Conservation (phyloP, 495 filamentous ascomycete species). For the Acidomyces sp. region DNA sequence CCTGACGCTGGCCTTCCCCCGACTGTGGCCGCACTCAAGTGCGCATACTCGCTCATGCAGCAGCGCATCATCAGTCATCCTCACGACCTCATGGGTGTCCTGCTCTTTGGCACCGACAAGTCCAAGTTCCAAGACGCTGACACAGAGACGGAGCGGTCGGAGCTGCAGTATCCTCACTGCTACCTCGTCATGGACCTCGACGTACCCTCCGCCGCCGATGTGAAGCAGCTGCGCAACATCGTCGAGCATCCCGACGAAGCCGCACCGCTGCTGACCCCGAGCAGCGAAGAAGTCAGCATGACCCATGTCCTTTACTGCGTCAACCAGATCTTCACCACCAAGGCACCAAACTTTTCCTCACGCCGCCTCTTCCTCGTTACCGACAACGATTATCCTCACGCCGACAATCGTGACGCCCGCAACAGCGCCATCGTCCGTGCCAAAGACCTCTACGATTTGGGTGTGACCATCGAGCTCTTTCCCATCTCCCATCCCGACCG, state of each 20-base stretch:
- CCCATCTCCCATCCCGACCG: constrained; percentile 60
- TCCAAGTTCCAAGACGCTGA: constrained; percentile 68
- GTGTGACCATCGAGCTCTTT: constrained; percentile 86
- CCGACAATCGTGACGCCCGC: constrained; percentile 50
- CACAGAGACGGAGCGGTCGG: constrained; percentile 39
- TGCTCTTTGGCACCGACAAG: constrained; percentile 85
- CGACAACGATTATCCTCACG: constrained; percentile 83
- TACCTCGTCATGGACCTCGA: constrained; percentile 86
- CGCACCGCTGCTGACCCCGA: constrained; percentile 45
- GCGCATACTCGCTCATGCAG: constrained; percentile 89
- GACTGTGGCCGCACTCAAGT: constrained; percentile 74
- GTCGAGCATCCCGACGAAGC: constrained; percentile 61
- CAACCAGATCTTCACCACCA: constrained; percentile 93
- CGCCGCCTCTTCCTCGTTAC: constrained; percentile 89
- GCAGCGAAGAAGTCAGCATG: constrained; percentile 62
- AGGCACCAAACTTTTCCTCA: constrained; percentile 85
- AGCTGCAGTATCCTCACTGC: constrained; percentile 71
- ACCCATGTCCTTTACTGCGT: constrained; percentile 85
- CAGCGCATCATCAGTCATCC: constrained; percentile 95
- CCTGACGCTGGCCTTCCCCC: constrained; percentile 42
- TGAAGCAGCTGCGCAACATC: constrained; percentile 61
- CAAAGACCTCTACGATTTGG: constrained; percentile 90
- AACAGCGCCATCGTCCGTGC: constrained; percentile 73
- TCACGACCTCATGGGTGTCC: constrained; percentile 91
- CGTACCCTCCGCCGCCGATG: constrained; percentile 72